Evolutionary conservation across 768 basidiomycete genomes (phyloP).

Genomic region (Rhizopogon vinicolor): DNA sequence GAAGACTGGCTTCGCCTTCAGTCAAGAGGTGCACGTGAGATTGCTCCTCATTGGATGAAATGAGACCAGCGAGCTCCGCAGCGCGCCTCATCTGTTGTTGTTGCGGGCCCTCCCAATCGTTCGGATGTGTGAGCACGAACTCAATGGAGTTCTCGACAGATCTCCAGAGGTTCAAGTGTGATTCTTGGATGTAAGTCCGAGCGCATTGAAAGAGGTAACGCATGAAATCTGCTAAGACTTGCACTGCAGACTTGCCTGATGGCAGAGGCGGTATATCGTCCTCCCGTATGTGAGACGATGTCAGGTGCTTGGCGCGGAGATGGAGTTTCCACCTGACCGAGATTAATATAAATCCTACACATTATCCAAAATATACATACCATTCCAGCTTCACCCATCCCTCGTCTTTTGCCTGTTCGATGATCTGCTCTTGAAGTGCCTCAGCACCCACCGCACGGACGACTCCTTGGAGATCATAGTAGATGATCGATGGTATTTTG

Average conservation of each 20-base stretch:
- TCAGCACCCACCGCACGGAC: conserved; percentile 42
- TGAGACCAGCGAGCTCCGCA: conserved; percentile 13
- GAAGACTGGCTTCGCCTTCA: conserved; percentile 22
- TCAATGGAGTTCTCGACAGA: too few relatives aligned
- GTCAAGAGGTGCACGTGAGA: conserved; percentile 20
- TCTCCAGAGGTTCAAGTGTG: too few relatives aligned
- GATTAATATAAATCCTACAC: background rate
- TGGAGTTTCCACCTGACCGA: conserved; percentile 29
- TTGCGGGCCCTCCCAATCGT: too few relatives aligned
- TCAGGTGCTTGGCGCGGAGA: conserved; percentile 25
- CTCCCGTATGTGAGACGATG: conserved; percentile 17
- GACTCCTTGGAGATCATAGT: conserved; percentile 38
- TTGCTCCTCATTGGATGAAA: conserved; percentile 10
- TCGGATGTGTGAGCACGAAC: too few relatives aligned
- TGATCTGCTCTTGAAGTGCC: conserved; percentile 28
- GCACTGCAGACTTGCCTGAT: too few relatives aligned
- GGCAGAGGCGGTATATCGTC: conserved; percentile 9
- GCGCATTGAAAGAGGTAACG: too few relatives aligned
- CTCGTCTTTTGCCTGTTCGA: conserved; percentile 35
- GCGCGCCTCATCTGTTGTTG: too few relatives aligned
- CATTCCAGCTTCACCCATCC: conserved; percentile 35
- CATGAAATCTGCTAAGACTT: too few relatives aligned
- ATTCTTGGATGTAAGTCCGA: too few relatives aligned
- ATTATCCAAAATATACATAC: conserved; percentile 14
- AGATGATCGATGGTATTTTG: conserved; percentile 45